Conservation (phyloP, 768 basidiomycete genomes). For the Boletus coccyginus region DNA sequence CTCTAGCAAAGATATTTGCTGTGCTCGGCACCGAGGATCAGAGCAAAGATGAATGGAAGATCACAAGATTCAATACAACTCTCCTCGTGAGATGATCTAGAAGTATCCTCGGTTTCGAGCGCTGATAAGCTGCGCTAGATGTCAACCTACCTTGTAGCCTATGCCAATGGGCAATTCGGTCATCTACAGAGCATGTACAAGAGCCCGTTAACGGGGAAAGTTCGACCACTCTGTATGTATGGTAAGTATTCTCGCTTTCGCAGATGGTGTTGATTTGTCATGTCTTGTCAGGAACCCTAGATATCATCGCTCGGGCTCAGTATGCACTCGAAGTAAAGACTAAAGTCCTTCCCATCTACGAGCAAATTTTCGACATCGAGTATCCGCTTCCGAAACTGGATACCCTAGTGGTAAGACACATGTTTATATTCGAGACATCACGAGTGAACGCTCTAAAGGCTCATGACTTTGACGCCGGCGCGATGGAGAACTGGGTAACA, state of each 20-base stretch:
- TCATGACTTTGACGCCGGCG: constrained; percentile 85
- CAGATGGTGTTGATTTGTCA: background rate
- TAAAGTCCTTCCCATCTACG: constrained; percentile 83
- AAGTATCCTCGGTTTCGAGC: background rate
- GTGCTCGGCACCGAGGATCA: constrained; percentile 37
- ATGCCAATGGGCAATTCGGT: constrained; percentile 77
- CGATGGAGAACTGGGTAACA: constrained; percentile 88
- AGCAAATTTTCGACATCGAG: constrained; percentile 87
- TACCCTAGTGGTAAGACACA: constrained; percentile 67
- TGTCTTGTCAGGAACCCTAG: constrained; percentile 59
- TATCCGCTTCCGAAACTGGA: constrained; percentile 95
- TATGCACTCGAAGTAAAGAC: constrained; percentile 88
- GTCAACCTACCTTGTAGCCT: constrained; percentile 89
- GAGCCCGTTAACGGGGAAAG: constrained; percentile 77
- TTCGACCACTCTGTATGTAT: constrained; percentile 82
- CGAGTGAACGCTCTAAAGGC: constrained; percentile 39
- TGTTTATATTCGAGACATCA: background rate
- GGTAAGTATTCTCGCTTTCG: constrained; percentile 39
- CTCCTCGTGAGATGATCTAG: constrained; percentile 51
- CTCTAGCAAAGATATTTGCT: constrained; percentile 41
- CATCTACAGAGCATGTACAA: constrained; percentile 71
- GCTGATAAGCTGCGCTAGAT: constrained; percentile 37
- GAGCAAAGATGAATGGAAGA: constrained; percentile 61
- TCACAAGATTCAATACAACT: constrained; percentile 76
- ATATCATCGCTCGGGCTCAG: constrained; percentile 78